Evolutionary conservation across 1,139 yeast species (phyloP), one percentile per base, ranked within the genome.

Genomic region (Saccharomyces hybrid): DNA sequence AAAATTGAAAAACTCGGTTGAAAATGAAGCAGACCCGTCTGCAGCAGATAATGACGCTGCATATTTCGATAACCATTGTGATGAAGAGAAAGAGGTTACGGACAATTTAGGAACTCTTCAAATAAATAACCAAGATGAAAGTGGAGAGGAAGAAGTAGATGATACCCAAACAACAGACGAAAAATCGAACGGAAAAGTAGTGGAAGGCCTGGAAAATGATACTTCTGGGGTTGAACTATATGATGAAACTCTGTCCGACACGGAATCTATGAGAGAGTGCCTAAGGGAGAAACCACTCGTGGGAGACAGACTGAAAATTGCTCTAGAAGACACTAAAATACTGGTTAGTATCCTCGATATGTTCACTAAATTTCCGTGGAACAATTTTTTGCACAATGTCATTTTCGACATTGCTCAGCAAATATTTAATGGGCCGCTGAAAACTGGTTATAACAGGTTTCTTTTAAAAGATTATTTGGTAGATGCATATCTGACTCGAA

Each of bases 391-490:
- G 71, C 99, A 93, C 73, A 93, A 91, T 66, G 99, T 93, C 56
- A 98, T 93, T 5, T 93, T 93, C 73, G 99, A 93, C 70, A 87
- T 93, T 64, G 96, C 91, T 41, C 99, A 93, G 73, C 99, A 93
- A 71, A 86, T 91, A 14, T 80, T 93, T 67, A 91, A 90, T 71
- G 99, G 98, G 0, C 88, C 96, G 4, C 82, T 93, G 82, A 95
- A 89, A 62, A 83, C 86, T 60, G 88, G 88, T 1, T 93, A 84
- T 75, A 93, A 91, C 73, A 83, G 86, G 66, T 90, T 82, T 63
- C 73, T 93, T 59, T 93, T 96, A 29, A 82, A 88, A 60, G 96
- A 91, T 64, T 74, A 93, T 59, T 88, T 93, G 71, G 82, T 82
- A 51, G 77, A 80, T 55, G 95, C 95, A 42, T 79, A 82, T 55